These are phyloP conservation scores for Nitzschia sp. DNA, from an alignment of 108 stramenopile species.

Conservation along the genomic window DNA sequence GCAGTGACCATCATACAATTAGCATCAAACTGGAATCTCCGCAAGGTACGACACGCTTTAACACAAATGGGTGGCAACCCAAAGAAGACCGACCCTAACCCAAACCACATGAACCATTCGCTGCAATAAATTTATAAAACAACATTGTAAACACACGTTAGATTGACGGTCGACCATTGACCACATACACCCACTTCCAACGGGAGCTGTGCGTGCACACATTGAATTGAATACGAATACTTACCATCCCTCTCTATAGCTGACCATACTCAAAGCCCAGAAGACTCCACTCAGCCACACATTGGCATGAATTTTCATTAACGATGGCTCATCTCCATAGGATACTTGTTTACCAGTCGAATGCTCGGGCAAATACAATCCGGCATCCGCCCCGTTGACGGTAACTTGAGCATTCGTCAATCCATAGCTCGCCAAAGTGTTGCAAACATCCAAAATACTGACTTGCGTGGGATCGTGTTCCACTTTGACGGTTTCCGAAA, in stretches of 20 bases:
- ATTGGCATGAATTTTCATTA: slow-evolving; percentile 29
- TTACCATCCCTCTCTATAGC: slow-evolving; percentile 28
- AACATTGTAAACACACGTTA: no score
- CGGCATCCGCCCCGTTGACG: slow-evolving; percentile 58
- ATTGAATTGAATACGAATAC: slow-evolving; percentile 28
- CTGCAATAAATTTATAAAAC: no score
- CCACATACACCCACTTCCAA: no score
- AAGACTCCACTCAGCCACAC: slow-evolving; percentile 66
- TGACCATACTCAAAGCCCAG: slow-evolving; percentile 69
- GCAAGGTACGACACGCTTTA: slow-evolving; percentile 76
- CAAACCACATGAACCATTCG: slow-evolving; percentile 68
- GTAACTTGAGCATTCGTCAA: slow-evolving; percentile 34
- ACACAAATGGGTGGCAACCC: slow-evolving; percentile 74
- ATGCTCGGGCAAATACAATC: slow-evolving; percentile 53
- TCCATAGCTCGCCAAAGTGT: slow-evolving; percentile 10
- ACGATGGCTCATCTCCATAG: slow-evolving; percentile 16
- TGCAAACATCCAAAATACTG: slow-evolving; percentile 29
- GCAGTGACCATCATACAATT: slow-evolving; percentile 93
- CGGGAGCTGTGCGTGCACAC: no score
- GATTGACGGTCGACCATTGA: no score
- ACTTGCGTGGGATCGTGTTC: slow-evolving; percentile 72
- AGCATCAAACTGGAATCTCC: slow-evolving; percentile 70
- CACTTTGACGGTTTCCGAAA: slow-evolving; percentile 65
- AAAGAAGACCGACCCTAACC: slow-evolving; percentile 67
- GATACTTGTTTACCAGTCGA: slow-evolving; percentile 1